Evolutionary conservation across 73 alveolate genomes (phyloP).

Genomic region (Paramecium octaurelia): DNA sequence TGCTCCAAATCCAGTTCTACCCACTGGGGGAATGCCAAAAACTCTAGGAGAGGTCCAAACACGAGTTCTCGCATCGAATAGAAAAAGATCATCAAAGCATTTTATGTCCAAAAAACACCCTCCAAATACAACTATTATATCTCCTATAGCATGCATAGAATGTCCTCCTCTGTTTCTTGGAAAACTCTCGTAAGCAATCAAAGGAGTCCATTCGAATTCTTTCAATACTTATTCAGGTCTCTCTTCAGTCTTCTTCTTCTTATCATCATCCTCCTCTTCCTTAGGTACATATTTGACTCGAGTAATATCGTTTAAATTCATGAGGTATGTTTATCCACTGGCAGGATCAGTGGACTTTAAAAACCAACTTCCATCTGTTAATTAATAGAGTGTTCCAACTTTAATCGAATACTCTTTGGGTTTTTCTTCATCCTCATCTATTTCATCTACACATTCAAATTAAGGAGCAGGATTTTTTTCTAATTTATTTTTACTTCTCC

Average conservation of each 20-base stretch:
- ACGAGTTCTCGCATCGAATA: conserved; percentile 23
- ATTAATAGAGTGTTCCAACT: background rate
- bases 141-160: conserved; percentile 35
- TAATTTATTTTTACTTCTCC: background rate
- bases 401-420: background rate
- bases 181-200: background rate
- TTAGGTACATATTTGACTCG: background rate
- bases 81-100: conserved; percentile 47
- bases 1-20: conserved; percentile 55
- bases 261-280: background rate
- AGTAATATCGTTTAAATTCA: conserved; percentile 18
- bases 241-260: background rate
- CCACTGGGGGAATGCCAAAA: conserved; percentile 57
- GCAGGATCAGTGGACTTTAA: background rate
- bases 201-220: conserved; percentile 51
- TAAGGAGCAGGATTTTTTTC: background rate
- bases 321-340: background rate
- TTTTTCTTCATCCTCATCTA: background rate
- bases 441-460: background rate
- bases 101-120: conserved; percentile 48
- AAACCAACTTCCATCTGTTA: background rate
- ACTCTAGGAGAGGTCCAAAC: conserved; percentile 22
- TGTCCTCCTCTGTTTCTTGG: conserved; percentile 62
- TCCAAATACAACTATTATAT: conserved; percentile 31
- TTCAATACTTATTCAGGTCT: background rate